phyloP scores from a whole-genome alignment of 2,329 filamentous ascomycete species.

The Stagonosporopsis rhizophila region DNA sequence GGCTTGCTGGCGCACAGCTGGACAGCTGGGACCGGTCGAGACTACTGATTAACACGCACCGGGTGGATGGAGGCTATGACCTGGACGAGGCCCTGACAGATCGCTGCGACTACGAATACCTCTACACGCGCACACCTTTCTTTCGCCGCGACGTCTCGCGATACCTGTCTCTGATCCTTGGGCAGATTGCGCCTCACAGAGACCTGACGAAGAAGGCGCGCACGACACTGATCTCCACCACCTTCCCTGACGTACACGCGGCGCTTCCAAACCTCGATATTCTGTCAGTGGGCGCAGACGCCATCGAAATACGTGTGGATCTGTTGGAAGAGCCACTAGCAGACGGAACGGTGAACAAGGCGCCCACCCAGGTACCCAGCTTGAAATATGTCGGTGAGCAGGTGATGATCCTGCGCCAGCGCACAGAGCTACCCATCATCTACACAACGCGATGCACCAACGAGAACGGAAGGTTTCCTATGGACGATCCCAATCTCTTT shows the following conservation, averaged over 20 bases:
- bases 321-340: slow-evolving; percentile 74
- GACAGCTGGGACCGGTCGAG: slow-evolving; percentile 64
- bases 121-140: slow-evolving; percentile 77
- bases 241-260: slow-evolving; percentile 83
- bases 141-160: slow-evolving; percentile 78
- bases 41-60: slow-evolving; percentile 78
- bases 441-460: slow-evolving; percentile 83
- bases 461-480: slow-evolving; percentile 85
- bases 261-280: slow-evolving; percentile 87
- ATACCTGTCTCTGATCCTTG: slow-evolving; percentile 79
- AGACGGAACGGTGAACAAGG: slow-evolving; percentile 64
- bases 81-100: slow-evolving; percentile 71
- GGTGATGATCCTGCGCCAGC: slow-evolving; percentile 81
- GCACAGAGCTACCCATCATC: slow-evolving; percentile 87
- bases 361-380: slow-evolving; percentile 76
- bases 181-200: slow-evolving; percentile 79
- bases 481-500: slow-evolving; percentile 77
- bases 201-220: slow-evolving; percentile 78
- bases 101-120: slow-evolving; percentile 82
- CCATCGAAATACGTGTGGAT: slow-evolving; percentile 84
- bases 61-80: slow-evolving; percentile 67
- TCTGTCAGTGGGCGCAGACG: slow-evolving; percentile 83
- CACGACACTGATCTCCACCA: slow-evolving; percentile 87
- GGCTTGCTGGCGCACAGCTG: slow-evolving; percentile 65
- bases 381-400: slow-evolving; percentile 86